A percentile compares a stretch with the other conserved stretches of the same genome.
Conservation (phyloP, 495 filamentous ascomycete genomes). For the Trichoderma erinaceum region DNA sequence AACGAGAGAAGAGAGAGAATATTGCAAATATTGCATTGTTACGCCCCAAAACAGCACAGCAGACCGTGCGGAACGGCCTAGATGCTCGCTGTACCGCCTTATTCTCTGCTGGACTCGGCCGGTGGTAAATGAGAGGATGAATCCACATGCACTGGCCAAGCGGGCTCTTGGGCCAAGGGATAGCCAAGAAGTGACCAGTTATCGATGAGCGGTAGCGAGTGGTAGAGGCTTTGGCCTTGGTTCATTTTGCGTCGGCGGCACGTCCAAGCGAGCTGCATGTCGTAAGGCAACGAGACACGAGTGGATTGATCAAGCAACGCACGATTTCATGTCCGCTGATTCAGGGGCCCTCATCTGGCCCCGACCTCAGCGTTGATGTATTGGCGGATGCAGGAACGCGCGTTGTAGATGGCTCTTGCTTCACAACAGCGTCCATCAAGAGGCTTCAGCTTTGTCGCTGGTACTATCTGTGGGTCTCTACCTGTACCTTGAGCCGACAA, state of each 20-base stretch:
- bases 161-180: not conserved
- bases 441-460: not conserved
- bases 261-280: slow-evolving; percentile 5
- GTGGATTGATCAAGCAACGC: not conserved
- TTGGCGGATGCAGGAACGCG: slow-evolving; percentile 5
- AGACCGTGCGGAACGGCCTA: not conserved
- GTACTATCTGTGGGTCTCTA: too few species aligned
- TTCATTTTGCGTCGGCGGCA: not conserved
- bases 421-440: not conserved
- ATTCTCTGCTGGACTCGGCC: not conserved
- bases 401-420: slow-evolving; percentile 4
- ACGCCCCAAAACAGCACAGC: not conserved
- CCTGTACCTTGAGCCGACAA: too few species aligned
- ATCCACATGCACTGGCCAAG: not conserved
- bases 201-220: not conserved
- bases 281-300: not conserved
- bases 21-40: not conserved
- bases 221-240: not conserved
- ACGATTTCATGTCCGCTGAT: not conserved
- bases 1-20: not conserved
- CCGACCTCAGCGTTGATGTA: not conserved
- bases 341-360: slow-evolving; percentile 1
- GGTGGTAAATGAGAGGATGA: not conserved
- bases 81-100: not conserved
- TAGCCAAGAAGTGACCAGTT: not conserved